Evolutionary conservation across 257 asterid species (phyloP), one percentile per base, ranked within the genome.

Genomic region (Scutellaria barbata): DNA sequence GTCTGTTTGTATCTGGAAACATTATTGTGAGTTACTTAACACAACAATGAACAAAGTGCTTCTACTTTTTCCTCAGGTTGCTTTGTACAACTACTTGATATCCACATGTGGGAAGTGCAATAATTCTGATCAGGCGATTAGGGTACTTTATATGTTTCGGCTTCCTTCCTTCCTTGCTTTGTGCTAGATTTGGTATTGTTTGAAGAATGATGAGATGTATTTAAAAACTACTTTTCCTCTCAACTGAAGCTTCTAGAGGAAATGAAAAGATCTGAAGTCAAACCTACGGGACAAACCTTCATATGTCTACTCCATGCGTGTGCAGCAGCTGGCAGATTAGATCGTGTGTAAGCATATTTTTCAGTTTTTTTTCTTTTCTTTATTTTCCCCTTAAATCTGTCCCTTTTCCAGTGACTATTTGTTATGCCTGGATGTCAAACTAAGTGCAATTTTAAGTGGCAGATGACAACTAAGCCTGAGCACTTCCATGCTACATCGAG

Each of bases 271-370:
- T 83, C 41, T 68, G 95, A 87, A 76, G 96, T 95, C 83, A 92
- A 89, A 77, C 98, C 96, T 76, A 91, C 92, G 6, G 96, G 89
- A 45, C 98, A 95, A 75, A 91, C 99, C 66, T 95, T 58, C 77
- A 81, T 95, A 40, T 91, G 98, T 80, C 88, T 95, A 62, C 96
- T 95, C 74, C 92, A 91, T 83, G 96, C 99, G 60, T 92, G 90
- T 74, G 99, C 98, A 71, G 88, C 90, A 55, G 64, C 82, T 51
- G 97, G 98, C 63, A 83, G 92, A 85, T 73, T 89, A 80, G 98
- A 94, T 69, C 85, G 89, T 71, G 98, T 94, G 98, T 94, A 87
- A 90, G 98, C 74, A 39, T 59, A 63, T 47, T 46, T 14, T 37
- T 53, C 16, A 3, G 12, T 63, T 48, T 66, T n/a, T 63, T 48